A percentile compares a stretch with the other conserved stretches of the same genome.
phyloP scores from a whole-genome alignment of 306 rosid genomes.

The Glycine tomentella region DNA sequence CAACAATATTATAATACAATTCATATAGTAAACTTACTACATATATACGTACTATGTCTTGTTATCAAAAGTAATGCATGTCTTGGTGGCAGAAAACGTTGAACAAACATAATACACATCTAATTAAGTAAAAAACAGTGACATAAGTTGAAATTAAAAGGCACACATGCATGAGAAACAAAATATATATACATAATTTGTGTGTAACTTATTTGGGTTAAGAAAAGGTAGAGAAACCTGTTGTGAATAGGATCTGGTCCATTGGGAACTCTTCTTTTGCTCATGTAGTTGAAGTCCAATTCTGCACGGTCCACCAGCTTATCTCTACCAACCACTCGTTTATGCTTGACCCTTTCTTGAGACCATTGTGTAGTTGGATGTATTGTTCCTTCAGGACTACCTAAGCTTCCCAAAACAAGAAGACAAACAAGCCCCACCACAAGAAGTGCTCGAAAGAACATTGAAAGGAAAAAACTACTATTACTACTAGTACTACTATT shows the following conservation, averaged over 20 bases:
- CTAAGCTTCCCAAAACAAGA: constrained; percentile 57
- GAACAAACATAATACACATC: background rate
- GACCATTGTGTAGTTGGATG: constrained; percentile 43
- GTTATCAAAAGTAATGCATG: constrained; percentile 6
- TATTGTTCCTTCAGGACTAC: constrained; percentile 45
- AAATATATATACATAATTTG: background rate
- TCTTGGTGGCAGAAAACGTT: constrained; percentile 5
- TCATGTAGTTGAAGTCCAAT: constrained; percentile 74
- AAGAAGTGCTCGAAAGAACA: constrained; percentile 55
- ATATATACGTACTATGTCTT: background rate
- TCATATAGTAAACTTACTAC: background rate
- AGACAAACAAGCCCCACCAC: constrained; percentile 65
- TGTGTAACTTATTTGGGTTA: background rate
- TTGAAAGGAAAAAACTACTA: constrained; percentile 48
- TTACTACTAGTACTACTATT: constrained; percentile 36
- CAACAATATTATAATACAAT: background rate
- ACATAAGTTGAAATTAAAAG: constrained; percentile 32
- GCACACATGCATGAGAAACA: background rate
- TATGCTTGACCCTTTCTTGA: constrained; percentile 39
- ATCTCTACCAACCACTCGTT: constrained; percentile 44
- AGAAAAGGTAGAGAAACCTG: constrained; percentile 63
- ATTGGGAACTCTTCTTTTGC: constrained; percentile 89
- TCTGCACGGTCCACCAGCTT: constrained; percentile 57
- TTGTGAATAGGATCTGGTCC: constrained; percentile 98
- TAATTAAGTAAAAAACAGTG: background rate